phyloP scores from a whole-genome alignment of 2,329 filamentous ascomycete genomes.

The Acrocalymma vagum region DNA sequence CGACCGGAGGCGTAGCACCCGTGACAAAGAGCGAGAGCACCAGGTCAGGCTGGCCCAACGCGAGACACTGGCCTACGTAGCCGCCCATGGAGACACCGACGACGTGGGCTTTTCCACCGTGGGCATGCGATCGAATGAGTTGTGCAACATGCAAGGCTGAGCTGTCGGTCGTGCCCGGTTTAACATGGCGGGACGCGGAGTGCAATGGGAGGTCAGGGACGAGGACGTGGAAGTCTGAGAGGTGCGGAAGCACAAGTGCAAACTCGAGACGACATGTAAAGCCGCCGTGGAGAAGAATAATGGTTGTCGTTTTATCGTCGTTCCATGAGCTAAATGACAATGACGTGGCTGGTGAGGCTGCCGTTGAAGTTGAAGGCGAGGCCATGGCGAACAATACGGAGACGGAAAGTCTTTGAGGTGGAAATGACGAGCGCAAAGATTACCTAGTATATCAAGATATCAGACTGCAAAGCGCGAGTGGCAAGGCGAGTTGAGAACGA shows the following conservation, averaged over 20 bases:
- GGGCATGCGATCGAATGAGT: slow-evolving; percentile 14
- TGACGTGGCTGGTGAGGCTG: too few relatives aligned
- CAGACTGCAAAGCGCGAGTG: too few relatives aligned
- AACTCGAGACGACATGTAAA: slow-evolving; percentile 7
- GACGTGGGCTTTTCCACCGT: slow-evolving; percentile 18
- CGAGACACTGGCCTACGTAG: slow-evolving; percentile 16
- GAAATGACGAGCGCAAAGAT: too few relatives aligned
- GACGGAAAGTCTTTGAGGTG: too few relatives aligned
- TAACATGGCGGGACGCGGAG: slow-evolving; percentile 9
- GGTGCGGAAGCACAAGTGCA: slow-evolving; percentile 7
- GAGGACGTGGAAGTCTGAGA: slow-evolving; percentile 13
- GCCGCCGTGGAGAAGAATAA: slow-evolving; percentile 10
- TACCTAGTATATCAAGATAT: too few relatives aligned
- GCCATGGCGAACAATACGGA: too few relatives aligned
- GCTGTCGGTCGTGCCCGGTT: not conserved
- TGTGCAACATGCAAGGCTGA: slow-evolving; percentile 5
- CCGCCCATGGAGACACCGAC: slow-evolving; percentile 25
- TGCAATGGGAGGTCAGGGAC: slow-evolving; percentile 21
- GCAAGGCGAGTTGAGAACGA: too few relatives aligned
- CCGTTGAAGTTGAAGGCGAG: too few relatives aligned
- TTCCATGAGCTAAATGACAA: too few relatives aligned
- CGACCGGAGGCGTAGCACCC: slow-evolving; percentile 8
- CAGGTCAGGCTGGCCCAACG: slow-evolving; percentile 15
- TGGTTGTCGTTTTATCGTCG: too few relatives aligned
- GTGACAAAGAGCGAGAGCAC: slow-evolving; percentile 15